Percentiles rank a stretch among this genome's conserved stretches.
These are phyloP conservation scores for Zygotorulaspora danielsina DNA, from an alignment of 805 yeast species.

Conservation along the genomic window DNA sequence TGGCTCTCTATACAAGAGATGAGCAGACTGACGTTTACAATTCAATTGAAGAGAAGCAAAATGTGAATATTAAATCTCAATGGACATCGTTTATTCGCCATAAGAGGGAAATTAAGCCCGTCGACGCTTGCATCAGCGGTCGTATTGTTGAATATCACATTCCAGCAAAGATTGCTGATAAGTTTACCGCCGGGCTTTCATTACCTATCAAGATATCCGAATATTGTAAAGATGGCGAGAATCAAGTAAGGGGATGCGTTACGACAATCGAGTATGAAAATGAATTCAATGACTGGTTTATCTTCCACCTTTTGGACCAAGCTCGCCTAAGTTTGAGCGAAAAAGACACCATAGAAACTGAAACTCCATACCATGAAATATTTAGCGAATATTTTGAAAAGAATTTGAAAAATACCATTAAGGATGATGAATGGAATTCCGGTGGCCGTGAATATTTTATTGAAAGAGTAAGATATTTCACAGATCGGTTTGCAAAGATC, in stretches of 20 bases:
- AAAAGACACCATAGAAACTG: slow-evolving; percentile 9
- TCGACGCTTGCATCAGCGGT: slow-evolving; percentile 8
- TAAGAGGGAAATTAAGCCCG: slow-evolving; percentile 11
- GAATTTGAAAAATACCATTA: slow-evolving; percentile 45
- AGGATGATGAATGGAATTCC: slow-evolving; percentile 46
- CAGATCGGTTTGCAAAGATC: slow-evolving; percentile 44
- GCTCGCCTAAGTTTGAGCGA: slow-evolving; percentile 31
- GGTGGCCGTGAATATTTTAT: slow-evolving; percentile 45
- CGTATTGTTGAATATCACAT: slow-evolving; percentile 22
- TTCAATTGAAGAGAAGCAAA: slow-evolving; percentile 35
- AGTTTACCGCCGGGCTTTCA: slow-evolving; percentile 19
- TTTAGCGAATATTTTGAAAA: slow-evolving; percentile 45
- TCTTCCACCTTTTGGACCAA: slow-evolving; percentile 36
- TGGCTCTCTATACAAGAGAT: slow-evolving; percentile 38
- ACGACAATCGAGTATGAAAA: slow-evolving; percentile 34
- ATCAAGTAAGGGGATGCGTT: slow-evolving; percentile 39
- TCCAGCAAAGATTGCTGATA: slow-evolving; percentile 16
- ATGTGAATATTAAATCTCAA: slow-evolving; percentile 26
- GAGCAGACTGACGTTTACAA: slow-evolving; percentile 15
- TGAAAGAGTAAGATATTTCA: slow-evolving; percentile 44
- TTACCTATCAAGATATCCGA: slow-evolving; percentile 35
- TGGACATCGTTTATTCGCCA: slow-evolving; percentile 28
- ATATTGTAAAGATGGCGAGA: slow-evolving; percentile 28
- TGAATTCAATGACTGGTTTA: slow-evolving; percentile 38
- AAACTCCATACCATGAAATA: slow-evolving; percentile 24